phyloP scores from a whole-genome alignment of 306 rosid species.

The Neltuma alba region DNA sequence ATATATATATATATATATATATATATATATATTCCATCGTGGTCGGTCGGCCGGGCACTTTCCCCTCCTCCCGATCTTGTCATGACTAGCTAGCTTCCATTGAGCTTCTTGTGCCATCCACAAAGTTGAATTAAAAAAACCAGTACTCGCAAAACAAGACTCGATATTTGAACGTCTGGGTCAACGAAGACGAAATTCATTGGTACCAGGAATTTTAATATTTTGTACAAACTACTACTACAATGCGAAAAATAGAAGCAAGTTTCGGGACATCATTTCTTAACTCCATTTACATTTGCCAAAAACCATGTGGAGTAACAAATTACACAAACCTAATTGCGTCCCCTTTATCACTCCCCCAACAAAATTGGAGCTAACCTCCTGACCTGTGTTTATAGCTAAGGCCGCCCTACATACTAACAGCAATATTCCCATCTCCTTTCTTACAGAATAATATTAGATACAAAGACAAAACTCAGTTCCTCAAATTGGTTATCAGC shows the following conservation, averaged over 20 bases:
- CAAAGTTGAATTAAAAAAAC: neutral
- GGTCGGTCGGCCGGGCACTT: too few species aligned
- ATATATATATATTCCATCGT: too few species aligned
- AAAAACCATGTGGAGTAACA: conserved; percentile 39
- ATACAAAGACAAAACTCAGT: neutral
- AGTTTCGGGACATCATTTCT: conserved; percentile 22
- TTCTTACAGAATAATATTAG: neutral
- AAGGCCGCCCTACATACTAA: conserved; percentile 34
- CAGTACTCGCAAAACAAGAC: neutral
- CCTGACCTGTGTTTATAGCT: neutral
- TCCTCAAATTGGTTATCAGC: conserved; percentile 13
- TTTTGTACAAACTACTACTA: neutral
- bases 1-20: too few species aligned
- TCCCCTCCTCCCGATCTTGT: neutral
- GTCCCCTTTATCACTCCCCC: conserved; percentile 14
- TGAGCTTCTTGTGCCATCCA: neutral
- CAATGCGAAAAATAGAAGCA: neutral
- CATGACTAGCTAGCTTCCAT: neutral
- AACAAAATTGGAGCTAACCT: conserved; percentile 35
- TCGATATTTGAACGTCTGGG: neutral
- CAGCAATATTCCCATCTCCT: neutral
- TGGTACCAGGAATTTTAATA: neutral
- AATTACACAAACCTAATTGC: conserved; percentile 46
- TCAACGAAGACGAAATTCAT: neutral
- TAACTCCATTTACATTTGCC: conserved; percentile 41